Conservation (phyloP, 805 yeast species). For the Starmerella stellata region DNA sequence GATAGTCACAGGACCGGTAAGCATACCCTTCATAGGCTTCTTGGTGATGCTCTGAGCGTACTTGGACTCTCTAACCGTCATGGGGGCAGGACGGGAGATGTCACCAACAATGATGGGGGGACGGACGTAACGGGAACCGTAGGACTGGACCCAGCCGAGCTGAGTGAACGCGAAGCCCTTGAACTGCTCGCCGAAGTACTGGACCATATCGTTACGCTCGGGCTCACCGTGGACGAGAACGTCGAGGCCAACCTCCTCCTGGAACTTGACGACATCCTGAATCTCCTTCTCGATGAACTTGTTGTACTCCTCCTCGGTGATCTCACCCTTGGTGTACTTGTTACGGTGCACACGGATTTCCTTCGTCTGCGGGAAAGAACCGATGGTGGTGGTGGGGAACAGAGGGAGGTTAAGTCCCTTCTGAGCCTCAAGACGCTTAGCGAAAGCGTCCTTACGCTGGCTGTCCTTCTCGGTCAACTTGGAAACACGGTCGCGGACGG, state of each 20-base stretch:
- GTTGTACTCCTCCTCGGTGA: conserved; percentile 89
- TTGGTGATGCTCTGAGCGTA: conserved; percentile 93
- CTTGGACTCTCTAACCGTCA: conserved; percentile 98
- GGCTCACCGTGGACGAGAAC: conserved; percentile 99
- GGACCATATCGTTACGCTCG: conserved; percentile 99
- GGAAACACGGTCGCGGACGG: conserved; percentile 75
- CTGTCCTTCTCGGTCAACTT: conserved; percentile 46
- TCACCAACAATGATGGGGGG: conserved; percentile 99
- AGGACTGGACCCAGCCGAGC: conserved; percentile 99
- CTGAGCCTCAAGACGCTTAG: conserved; percentile 74
- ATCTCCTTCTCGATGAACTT: conserved; percentile 92
- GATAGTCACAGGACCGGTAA: conserved; percentile 98
- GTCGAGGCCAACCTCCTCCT: conserved; percentile 96
- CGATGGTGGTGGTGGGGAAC: conserved; percentile 99
- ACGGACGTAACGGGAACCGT: conserved; percentile 99
- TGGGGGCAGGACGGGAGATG: conserved; percentile 92
- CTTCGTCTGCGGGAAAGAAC: conserved; percentile 99
- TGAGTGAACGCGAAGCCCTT: conserved; percentile 96
- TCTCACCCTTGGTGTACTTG: conserved; percentile 93
- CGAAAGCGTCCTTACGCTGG: conserved; percentile 74
- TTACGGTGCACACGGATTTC: conserved; percentile 97
- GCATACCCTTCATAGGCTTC: conserved; percentile 99
- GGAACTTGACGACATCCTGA: conserved; percentile 90
- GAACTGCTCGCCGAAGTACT: conserved; percentile 97
- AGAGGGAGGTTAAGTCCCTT: conserved; percentile 81